A percentile compares a stretch with the other conserved stretches of the same genome.
Evolutionary conservation across 176 grass and related monocot species (phyloP).

Genomic region (Phragmites australis): DNA sequence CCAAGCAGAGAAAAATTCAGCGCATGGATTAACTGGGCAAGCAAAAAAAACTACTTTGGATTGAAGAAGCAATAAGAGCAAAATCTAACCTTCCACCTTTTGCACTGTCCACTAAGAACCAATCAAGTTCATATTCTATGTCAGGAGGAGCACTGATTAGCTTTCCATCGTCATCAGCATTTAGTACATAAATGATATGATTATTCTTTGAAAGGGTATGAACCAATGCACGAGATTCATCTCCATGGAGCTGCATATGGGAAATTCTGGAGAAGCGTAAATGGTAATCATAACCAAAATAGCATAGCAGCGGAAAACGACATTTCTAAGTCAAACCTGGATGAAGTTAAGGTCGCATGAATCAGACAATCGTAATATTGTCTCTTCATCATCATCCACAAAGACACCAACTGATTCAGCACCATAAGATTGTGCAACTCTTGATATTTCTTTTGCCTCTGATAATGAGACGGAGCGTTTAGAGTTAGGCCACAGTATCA

Average conservation of each 20-base stretch:
- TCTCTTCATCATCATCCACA: constrained; percentile 87
- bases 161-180: constrained; percentile 69
- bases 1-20: constrained; percentile 2
- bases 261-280: neutral
- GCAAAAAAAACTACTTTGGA: neutral
- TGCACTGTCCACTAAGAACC: constrained; percentile 78
- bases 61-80: neutral
- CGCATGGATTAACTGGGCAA: neutral
- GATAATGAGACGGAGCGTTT: constrained; percentile 64
- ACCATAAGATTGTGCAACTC: constrained; percentile 56
- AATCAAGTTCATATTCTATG: constrained; percentile 66
- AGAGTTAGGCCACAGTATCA: constrained; percentile 84
- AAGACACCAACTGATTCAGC: constrained; percentile 85
- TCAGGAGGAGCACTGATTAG: constrained; percentile 59
- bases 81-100: constrained; percentile 76
- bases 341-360: constrained; percentile 63
- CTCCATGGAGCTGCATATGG: constrained; percentile 77
- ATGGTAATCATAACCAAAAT: neutral
- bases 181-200: constrained; percentile 77
- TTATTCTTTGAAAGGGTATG: constrained; percentile 51
- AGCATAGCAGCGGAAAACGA: neutral
- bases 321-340: constrained; percentile 48
- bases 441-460: constrained; percentile 79
- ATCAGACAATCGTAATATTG: constrained; percentile 62
- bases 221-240: constrained; percentile 66